Evolutionary conservation across 495 filamentous ascomycete genomes (phyloP), one percentile per base, ranked within the genome.

Genomic region (Hypoxylon trugodes): DNA sequence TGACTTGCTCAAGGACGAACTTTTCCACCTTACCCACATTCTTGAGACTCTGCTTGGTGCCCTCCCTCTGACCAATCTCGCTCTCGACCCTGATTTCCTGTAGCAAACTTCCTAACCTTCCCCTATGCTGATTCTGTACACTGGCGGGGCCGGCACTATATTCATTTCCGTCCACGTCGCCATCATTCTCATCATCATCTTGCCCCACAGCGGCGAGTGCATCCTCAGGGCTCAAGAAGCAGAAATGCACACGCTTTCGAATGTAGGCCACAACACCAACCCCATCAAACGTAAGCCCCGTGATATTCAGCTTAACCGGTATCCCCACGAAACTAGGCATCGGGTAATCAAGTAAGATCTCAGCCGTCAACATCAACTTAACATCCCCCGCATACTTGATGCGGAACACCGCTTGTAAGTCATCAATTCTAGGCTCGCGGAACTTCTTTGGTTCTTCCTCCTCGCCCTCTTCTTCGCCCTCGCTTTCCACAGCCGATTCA

Each of bases 1-100:
- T 87, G 28, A 98, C 95, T 73, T 98, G 96, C 72, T 97, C 94
- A 18, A 98, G 82, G 41, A 98, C 91, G 72, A 98, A 98, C 60
- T 92, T 88, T 78, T 98, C 95, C 32, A 98, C 95, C 78, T 98
- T 98, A 13, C 96, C 93, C 32, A 98, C 93, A 75, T 98, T 98
- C 80, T 97, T 98, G 22, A 98, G 76, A 26, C 93, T 92, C 75
- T 96, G 93, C 76, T 93, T 96, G 25, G 92, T 91, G 55, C 90
- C 88, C 69, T 92, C 92, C 65, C 90, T 87, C 70, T 94, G 85
- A 1, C 95, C 95, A 70, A 98, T 98, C 78, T 97, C 96, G 71
- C 93, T 98, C 69, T 98, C 95, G 1, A 98, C 95, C 53, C 89
- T 85, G 60, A 98, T 96, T 74, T 98, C 92, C 76, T 93, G 89